Conservation (phyloP, 306 rosid genomes). For the Delonix regia region DNA sequence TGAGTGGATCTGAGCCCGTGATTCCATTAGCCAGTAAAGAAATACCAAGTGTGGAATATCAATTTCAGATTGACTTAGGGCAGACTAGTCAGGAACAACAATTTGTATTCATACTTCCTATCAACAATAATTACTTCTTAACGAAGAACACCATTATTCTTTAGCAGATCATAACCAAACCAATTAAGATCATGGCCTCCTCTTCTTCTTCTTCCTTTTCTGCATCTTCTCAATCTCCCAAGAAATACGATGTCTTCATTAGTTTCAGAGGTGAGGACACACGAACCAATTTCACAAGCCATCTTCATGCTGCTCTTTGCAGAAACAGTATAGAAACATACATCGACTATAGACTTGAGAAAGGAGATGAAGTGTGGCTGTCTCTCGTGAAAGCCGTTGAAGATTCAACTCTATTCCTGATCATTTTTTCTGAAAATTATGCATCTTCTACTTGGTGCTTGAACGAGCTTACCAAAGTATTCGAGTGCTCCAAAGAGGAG, state of each 20-base stretch:
- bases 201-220: background rate
- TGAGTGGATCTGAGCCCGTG: too few species aligned
- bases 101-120: too few species aligned
- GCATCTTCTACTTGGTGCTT: background rate
- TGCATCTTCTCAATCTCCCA: background rate
- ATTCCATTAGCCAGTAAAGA: too few species aligned
- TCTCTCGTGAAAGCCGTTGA: background rate
- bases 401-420: background rate
- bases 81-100: too few species aligned
- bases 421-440: background rate
- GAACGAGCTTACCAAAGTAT: background rate
- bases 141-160: too few species aligned
- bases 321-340: background rate
- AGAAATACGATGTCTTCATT: background rate
- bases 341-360: background rate
- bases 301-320: background rate
- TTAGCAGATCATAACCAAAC: too few species aligned
- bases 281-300: background rate
- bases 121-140: too few species aligned
- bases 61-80: too few species aligned
- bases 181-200: too few species aligned
- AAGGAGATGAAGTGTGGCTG: background rate
- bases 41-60: too few species aligned
- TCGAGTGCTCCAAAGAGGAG: background rate
- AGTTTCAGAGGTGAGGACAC: background rate